Base-by-base conservation (phyloP, 1,284 basidiomycete genomes). In the Cerrena zonata region DNA sequence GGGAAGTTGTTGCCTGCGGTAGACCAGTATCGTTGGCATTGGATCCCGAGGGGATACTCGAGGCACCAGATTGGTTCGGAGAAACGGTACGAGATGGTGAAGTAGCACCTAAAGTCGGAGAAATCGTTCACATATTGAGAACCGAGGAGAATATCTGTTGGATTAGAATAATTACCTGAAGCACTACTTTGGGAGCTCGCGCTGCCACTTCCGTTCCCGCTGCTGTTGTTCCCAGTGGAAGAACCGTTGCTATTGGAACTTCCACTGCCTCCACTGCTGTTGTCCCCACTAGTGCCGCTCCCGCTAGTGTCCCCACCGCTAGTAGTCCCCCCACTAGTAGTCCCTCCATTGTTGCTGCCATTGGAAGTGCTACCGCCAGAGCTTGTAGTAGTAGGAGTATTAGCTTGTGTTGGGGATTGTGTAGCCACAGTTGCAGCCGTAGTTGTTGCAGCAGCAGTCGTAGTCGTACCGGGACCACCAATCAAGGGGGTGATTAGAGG, bases 401-500 rank as follows among this genome's bases (percentile, higher is more conserved):
- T 7, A 34, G 30, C 7, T 7, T 7, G 30, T 24, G 51, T 45
- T 30, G 54, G 51, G 30, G 56, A 43, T 12, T 45, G 37, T 36
- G 47, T 48, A 2, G 56, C 53, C 50, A 52, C 46, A 21, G 47
- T 47, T 15, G 53, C 48, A 40, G 49, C 51, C 15, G 36, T 27
- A 7, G 50, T 43, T 18, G 36, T 45, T 18, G 51, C 37, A 22
- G 30, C 25, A 30, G 42, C 27, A 19, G 57, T 43, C 7, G 48
- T 44, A 18, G 58, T 54, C 40, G 45, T 54, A 37, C 50, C 51
- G 18, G 44, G 37, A 39, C 61, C 65, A 36, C 50, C 61, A 39
- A 58, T 58, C 46, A 66, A 26, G 2, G 58, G 58, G 3, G 61
- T 58, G 49, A 77, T 49, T 13, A 79, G 18, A 24, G 71, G 60